These are phyloP conservation scores for Aspergillus sp. DNA, from an alignment of 2,329 filamentous ascomycete species.

Conservation along the genomic window DNA sequence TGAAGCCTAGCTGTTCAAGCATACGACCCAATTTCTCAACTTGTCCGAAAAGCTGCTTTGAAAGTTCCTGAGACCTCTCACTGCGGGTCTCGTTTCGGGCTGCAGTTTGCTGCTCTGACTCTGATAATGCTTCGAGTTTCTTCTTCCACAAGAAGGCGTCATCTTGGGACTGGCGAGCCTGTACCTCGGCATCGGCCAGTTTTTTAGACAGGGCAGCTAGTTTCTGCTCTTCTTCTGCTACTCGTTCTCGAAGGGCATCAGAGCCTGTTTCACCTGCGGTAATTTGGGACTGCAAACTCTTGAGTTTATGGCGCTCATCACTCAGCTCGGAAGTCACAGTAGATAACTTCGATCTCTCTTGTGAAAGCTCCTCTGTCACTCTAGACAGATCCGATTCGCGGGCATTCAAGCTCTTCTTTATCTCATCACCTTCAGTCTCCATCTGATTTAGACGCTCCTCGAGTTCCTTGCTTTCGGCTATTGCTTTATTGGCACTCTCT, in stretches of 20 bases:
- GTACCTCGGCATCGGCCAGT: slow-evolving; percentile 70
- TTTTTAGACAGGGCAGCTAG: slow-evolving; percentile 64
- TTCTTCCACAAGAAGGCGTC: slow-evolving; percentile 66
- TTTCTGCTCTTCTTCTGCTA: slow-evolving; percentile 71
- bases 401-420: slow-evolving; percentile 49
- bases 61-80: slow-evolving; percentile 73
- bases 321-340: slow-evolving; percentile 51
- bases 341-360: slow-evolving; percentile 43
- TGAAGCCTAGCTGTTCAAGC: slow-evolving; percentile 81
- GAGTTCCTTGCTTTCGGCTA: slow-evolving; percentile 59
- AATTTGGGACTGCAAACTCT: slow-evolving; percentile 64
- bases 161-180: slow-evolving; percentile 69
- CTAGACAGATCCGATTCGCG: slow-evolving; percentile 51
- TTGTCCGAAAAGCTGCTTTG: slow-evolving; percentile 74
- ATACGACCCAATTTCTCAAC: slow-evolving; percentile 79
- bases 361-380: slow-evolving; percentile 51
- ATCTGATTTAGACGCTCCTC: slow-evolving; percentile 53
- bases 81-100: slow-evolving; percentile 66
- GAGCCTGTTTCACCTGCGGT: slow-evolving; percentile 80
- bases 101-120: slow-evolving; percentile 31
- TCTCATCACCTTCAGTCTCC: slow-evolving; percentile 52
- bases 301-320: slow-evolving; percentile 66
- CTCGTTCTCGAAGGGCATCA: slow-evolving; percentile 67
- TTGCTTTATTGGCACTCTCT: slow-evolving; percentile 55
- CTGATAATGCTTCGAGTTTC: slow-evolving; percentile 39